Base-by-base conservation (phyloP, 352 stramenopile species). In the Globisporangium nodosum region DNA sequence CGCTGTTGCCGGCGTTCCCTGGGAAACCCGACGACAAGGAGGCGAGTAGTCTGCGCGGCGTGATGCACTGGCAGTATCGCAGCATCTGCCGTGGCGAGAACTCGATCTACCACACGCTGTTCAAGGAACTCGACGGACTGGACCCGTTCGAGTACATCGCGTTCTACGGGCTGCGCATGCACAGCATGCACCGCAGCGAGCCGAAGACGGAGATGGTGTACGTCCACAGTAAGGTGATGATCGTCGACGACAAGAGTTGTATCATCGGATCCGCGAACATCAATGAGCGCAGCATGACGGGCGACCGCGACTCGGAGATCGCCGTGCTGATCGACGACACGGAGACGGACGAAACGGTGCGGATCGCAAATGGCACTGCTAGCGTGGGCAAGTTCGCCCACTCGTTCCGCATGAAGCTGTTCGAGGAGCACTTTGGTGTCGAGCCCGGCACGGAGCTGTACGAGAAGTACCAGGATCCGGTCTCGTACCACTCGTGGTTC, bases 201-300 rank as follows among this genome's bases (percentile, higher is more conserved):
- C 73, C 81, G 0, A 69, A 78, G 53, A 92, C 85, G 0, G 85
- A 94, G 56, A 71, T 92, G 56, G 72, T 95, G 3, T 95, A 95
- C 61, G 81, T 97, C 21, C 90, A 97, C 71, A 94, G 76, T 60
- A 97, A 97, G 68, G 66, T 96, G 58, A 96, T 95, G 83, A 92
- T 95, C 50, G 85, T 92, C 12, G 85, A 95, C 63, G 85, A 95
- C 49, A 70, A 80, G 37, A 68, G 58, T 51, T 84, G 68, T 51
- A 93, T 95, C 68, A 91, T 95, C 33, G 85, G 85, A 12, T 90
- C 78, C 3, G 85, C 85, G 31, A 95, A 95, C 62, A 90, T 95
- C 54, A 95, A 95, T 64, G 85, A 95, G 56, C 81, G 85, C 54
- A 92, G 81, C 61, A 88, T 93, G 83, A 83, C 70, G n/a, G 85